Evolutionary conservation across 2,329 filamentous ascomycete genomes (phyloP).

Genomic region (Grosmannia huntii): DNA sequence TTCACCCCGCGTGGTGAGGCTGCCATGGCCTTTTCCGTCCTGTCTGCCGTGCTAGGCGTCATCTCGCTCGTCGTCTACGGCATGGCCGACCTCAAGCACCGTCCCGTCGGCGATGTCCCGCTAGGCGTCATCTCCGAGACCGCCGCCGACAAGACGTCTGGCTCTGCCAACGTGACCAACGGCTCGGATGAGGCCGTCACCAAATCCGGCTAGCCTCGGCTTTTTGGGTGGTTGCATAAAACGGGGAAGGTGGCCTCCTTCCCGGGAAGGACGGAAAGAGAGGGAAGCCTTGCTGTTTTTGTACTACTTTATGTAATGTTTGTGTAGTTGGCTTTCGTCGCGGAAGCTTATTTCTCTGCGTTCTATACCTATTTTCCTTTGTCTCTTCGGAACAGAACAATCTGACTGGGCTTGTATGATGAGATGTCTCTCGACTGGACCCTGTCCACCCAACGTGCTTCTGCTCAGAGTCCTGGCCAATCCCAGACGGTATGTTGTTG

Average conservation of each 20-base stretch:
- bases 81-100: constrained; percentile 20
- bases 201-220: not conserved
- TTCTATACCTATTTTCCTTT: constrained; percentile 1
- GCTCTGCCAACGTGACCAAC: not conserved
- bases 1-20: constrained; percentile 58
- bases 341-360: not conserved
- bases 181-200: not conserved
- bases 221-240: too few species aligned
- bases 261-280: not conserved
- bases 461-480: constrained; percentile 24
- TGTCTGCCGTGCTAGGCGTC: constrained; percentile 58
- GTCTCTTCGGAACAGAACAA: not conserved
- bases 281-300: not conserved
- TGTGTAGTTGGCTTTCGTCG: not conserved
- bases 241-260: not conserved
- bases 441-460: too few species aligned
- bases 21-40: constrained; percentile 58
- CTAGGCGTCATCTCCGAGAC: not conserved
- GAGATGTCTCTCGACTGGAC: not conserved
- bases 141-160: not conserved
- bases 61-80: constrained; percentile 57
- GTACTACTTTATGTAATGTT: not conserved
- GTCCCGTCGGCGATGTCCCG: not conserved
- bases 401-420: not conserved
- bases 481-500: constrained; percentile 40